phyloP scores from a whole-genome alignment of 441 rosid genomes.

The Hypseocharis bilobata region DNA sequence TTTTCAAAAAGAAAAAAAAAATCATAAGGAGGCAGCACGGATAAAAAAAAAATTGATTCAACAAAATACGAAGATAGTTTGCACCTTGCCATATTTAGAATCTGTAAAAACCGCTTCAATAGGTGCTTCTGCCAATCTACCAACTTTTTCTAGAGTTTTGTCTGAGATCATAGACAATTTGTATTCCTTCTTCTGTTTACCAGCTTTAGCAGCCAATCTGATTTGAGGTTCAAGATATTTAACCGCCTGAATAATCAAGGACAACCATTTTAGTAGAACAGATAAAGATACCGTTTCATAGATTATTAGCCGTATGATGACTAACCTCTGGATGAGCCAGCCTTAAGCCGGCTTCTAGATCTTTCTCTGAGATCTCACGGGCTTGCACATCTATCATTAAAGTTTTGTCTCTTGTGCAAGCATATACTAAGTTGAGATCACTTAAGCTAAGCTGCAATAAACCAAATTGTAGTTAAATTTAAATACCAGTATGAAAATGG shows the following conservation, averaged over 20 bases:
- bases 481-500: slow-evolving; percentile 16
- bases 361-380: slow-evolving; percentile 75
- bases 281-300: not conserved
- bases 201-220: slow-evolving; percentile 78
- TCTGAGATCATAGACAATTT: slow-evolving; percentile 71
- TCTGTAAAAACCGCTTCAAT: slow-evolving; percentile 73
- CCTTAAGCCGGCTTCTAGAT: slow-evolving; percentile 76
- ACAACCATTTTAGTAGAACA: slow-evolving; percentile 14
- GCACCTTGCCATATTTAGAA: slow-evolving; percentile 87
- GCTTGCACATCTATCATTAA: slow-evolving; percentile 96
- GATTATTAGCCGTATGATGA: slow-evolving; percentile 8
- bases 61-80: slow-evolving; percentile 5
- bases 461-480: slow-evolving; percentile 6
- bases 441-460: slow-evolving; percentile 72
- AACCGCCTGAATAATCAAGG: slow-evolving; percentile 55
- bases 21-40: no score
- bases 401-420: slow-evolving; percentile 87
- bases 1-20: no score
- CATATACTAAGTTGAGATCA: slow-evolving; percentile 85
- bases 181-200: slow-evolving; percentile 85
- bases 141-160: slow-evolving; percentile 53
- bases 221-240: slow-evolving; percentile 83
- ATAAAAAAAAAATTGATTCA: not conserved
- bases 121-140: slow-evolving; percentile 51
- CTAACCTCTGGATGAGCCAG: slow-evolving; percentile 90